Evolutionary conservation across 768 basidiomycete genomes (phyloP).

Genomic region (Boletus huronensis): DNA sequence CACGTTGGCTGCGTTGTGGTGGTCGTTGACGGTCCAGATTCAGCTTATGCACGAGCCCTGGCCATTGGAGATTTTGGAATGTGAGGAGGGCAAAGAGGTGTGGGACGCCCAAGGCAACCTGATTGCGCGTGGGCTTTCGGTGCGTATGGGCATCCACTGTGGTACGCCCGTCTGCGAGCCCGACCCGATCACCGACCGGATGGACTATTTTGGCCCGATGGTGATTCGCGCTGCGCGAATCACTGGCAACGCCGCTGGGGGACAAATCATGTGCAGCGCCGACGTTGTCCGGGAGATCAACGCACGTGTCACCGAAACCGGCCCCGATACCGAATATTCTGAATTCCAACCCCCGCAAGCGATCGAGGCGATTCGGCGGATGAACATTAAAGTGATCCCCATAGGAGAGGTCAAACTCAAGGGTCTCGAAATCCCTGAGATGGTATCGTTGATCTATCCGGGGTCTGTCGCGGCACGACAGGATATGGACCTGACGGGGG

Average conservation of each 20-base stretch:
- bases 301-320: constrained; percentile 53
- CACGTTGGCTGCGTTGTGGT: constrained; percentile 81
- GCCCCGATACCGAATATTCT: constrained; percentile 59
- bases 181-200: constrained; percentile 87
- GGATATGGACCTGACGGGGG: constrained; percentile 43
- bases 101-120: constrained; percentile 61
- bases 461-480: constrained; percentile 66
- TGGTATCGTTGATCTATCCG: constrained; percentile 83
- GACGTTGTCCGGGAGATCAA: constrained; percentile 82
- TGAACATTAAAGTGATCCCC: constrained; percentile 66
- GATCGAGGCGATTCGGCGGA: constrained; percentile 69
- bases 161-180: constrained; percentile 86
- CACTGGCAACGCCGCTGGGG: constrained; percentile 77
- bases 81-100: constrained; percentile 83
- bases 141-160: constrained; percentile 97
- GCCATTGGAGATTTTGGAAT: constrained; percentile 92
- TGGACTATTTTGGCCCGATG: constrained; percentile 98
- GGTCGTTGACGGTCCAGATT: constrained; percentile 83
- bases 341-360: constrained; percentile 53
- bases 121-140: constrained; percentile 84
- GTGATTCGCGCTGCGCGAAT: constrained; percentile 92
- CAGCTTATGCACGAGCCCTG: constrained; percentile 79
- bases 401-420: constrained; percentile 92
- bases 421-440: constrained; percentile 89
- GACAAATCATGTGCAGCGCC: constrained; percentile 89